Evolutionary conservation across 2,329 filamentous ascomycete genomes (phyloP).

Genomic region (Neopestalotiopsis clavispora): DNA sequence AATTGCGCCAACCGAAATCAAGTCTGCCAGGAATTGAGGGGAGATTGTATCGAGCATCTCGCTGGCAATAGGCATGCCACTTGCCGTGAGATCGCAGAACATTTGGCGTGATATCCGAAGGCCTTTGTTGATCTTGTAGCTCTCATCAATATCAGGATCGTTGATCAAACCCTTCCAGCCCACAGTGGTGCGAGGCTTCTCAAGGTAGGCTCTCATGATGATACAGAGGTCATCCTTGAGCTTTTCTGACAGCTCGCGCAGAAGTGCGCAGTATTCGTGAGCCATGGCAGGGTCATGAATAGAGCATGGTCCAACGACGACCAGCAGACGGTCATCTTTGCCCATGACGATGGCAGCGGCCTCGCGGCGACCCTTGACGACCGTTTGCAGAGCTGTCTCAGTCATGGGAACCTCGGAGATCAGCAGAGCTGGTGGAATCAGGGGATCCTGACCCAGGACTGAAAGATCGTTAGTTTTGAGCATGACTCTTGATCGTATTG

Average conservation of each 20-base stretch:
- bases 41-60: slow-evolving; percentile 99
- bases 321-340: slow-evolving; percentile 84
- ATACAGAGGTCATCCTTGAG: slow-evolving; percentile 85
- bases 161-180: slow-evolving; percentile 99
- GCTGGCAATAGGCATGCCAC: slow-evolving; percentile 91
- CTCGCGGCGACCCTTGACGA: slow-evolving; percentile 72
- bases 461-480: slow-evolving; percentile 33
- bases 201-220: slow-evolving; percentile 98
- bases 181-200: slow-evolving; percentile 97
- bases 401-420: slow-evolving; percentile 82
- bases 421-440: slow-evolving; percentile 88
- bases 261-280: slow-evolving; percentile 82
- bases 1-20: slow-evolving; percentile 94
- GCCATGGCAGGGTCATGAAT: slow-evolving; percentile 92
- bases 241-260: slow-evolving; percentile 79
- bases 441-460: slow-evolving; percentile 94
- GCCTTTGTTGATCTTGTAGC: slow-evolving; percentile 99
- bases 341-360: slow-evolving; percentile 78
- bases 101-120: slow-evolving; percentile 89
- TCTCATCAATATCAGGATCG: slow-evolving; percentile 96
- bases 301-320: slow-evolving; percentile 94
- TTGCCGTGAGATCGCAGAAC: slow-evolving; percentile 85
- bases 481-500: slow-evolving; percentile 25
- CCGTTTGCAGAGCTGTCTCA: slow-evolving; percentile 66
- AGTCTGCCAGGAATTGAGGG: slow-evolving; percentile 94